phyloP scores from a whole-genome alignment of 2,329 filamentous ascomycete species.

The Talaromyces sp. region DNA sequence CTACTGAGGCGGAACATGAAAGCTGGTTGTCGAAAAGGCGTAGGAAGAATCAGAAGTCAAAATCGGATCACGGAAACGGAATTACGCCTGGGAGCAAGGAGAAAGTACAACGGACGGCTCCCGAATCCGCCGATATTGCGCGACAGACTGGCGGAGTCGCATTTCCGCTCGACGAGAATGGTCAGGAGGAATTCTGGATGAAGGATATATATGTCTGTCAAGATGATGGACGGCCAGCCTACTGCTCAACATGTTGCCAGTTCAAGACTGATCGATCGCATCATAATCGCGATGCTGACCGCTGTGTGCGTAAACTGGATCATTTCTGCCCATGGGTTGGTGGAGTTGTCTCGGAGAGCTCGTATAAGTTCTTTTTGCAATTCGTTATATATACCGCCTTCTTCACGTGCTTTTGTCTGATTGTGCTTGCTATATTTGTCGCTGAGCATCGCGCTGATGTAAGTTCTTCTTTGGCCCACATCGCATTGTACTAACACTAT shows the following conservation, averaged over 20 bases:
- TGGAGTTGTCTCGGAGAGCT: conserved; percentile 79
- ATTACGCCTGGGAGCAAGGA: conserved; percentile 28
- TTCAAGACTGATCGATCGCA: conserved; percentile 88
- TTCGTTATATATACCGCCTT: conserved; percentile 72
- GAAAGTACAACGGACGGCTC: conserved; percentile 18
- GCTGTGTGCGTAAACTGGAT: conserved; percentile 88
- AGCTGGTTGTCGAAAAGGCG: conserved; percentile 22
- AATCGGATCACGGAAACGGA: conserved; percentile 23
- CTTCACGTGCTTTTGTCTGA: conserved; percentile 64
- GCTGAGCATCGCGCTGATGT: conserved; percentile 46
- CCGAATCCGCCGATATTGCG: conserved; percentile 21
- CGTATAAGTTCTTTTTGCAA: conserved; percentile 90
- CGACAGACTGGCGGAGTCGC: conserved; percentile 26
- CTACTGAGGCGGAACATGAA: conserved; percentile 1
- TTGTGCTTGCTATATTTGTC: conserved; percentile 63
- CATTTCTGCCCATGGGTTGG: conserved; percentile 97
- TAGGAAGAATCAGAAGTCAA: conserved; percentile 24
- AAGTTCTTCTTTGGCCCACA: conserved; percentile 7
- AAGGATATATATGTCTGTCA: conserved; percentile 84
- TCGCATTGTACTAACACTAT: conserved; percentile 19
- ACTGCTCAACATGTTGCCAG: conserved; percentile 78
- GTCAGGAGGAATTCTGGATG: conserved; percentile 73
- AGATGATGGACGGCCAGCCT: conserved; percentile 75
- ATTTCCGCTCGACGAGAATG: conserved; percentile 57
- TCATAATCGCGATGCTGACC: conserved; percentile 76